A percentile compares a stretch with the other conserved stretches of the same genome.
Evolutionary conservation across 192 early-diverging fungal genomes (phyloP).

Genomic region (Coemansia sp.): DNA sequence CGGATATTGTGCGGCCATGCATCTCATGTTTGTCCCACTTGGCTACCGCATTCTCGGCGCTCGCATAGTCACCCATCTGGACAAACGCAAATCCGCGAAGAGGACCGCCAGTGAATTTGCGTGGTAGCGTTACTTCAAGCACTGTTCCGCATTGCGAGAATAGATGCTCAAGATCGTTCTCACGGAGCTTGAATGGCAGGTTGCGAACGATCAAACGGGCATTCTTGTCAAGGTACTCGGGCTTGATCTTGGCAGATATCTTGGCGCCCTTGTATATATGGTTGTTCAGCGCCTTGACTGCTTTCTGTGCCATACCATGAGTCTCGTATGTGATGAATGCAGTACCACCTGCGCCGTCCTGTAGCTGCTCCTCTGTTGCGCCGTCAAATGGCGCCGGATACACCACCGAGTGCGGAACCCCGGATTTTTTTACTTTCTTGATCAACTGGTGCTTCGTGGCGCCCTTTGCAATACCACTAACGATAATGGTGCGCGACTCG

Average conservation of each 20-base stretch:
- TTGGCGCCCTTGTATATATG: constrained; percentile 79
- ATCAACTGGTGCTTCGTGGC: constrained; percentile 75
- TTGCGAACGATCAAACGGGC: constrained; percentile 88
- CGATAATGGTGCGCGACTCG: constrained; percentile 37
- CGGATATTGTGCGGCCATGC: constrained; percentile 74
- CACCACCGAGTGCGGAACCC: constrained; percentile 64
- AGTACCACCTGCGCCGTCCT: constrained; percentile 44
- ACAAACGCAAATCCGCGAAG: constrained; percentile 90
- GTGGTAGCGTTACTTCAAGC: constrained; percentile 71
- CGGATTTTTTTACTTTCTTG: constrained; percentile 63
- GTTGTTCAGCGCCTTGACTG: constrained; percentile 65
- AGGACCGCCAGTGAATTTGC: constrained; percentile 73
- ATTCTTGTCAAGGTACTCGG: constrained; percentile 58
- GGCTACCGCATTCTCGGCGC: constrained; percentile 71
- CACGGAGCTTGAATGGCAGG: constrained; percentile 74
- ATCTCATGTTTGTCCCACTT: constrained; percentile 74
- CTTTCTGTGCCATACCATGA: constrained; percentile 51
- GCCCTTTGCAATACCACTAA: constrained; percentile 61
- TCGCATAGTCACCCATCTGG: constrained; percentile 72
- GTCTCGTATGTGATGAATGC: constrained; percentile 48
- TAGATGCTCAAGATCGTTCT: constrained; percentile 64
- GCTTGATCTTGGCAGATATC: constrained; percentile 55
- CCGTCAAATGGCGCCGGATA: constrained; percentile 59
- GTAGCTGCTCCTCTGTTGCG: constrained; percentile 45
- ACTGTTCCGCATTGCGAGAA: constrained; percentile 74